Conservation (phyloP, 2,329 filamentous ascomycete genomes). For the Alternaria brassicicola region DNA sequence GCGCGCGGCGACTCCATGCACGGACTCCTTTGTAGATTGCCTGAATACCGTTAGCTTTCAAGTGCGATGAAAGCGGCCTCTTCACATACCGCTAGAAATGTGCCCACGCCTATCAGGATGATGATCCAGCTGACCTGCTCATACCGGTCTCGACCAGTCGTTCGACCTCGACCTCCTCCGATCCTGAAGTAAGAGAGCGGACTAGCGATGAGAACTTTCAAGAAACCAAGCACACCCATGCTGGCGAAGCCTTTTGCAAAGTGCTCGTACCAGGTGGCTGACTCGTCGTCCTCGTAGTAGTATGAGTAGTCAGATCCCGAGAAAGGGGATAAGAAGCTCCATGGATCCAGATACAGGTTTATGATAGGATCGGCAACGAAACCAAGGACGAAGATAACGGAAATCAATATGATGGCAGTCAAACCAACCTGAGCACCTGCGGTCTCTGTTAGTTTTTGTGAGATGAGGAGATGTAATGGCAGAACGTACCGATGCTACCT, state of each 20-base stretch:
- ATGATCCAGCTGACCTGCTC: constrained; percentile 80
- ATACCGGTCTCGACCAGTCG: constrained; percentile 75
- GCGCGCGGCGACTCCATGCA: constrained; percentile 71
- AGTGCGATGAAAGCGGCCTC: not conserved
- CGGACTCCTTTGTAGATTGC: constrained; percentile 83
- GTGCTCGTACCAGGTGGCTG: constrained; percentile 76
- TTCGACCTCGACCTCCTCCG: constrained; percentile 63
- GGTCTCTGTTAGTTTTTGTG: constrained; percentile 19
- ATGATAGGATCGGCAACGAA: constrained; percentile 94
- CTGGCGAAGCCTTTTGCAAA: constrained; percentile 91
- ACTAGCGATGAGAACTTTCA: constrained; percentile 77
- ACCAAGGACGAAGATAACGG: constrained; percentile 80
- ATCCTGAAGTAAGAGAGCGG: constrained; percentile 78
- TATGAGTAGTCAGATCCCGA: constrained; percentile 30
- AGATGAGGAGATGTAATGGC: not conserved
- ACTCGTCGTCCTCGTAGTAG: constrained; percentile 42
- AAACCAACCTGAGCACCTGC: constrained; percentile 68
- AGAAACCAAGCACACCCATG: constrained; percentile 81
- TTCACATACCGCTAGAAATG: constrained; percentile 73
- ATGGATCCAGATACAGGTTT: constrained; percentile 82
- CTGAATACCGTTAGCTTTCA: constrained; percentile 51
- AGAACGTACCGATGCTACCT: constrained; percentile 52
- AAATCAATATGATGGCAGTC: constrained; percentile 73
- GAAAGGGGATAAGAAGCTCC: constrained; percentile 49
- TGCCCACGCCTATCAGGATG: constrained; percentile 78